Percentiles rank a stretch among this genome's conserved stretches.
Evolutionary conservation across 2,329 filamentous ascomycete genomes (phyloP).

Genomic region (Sporothrix humicola): DNA sequence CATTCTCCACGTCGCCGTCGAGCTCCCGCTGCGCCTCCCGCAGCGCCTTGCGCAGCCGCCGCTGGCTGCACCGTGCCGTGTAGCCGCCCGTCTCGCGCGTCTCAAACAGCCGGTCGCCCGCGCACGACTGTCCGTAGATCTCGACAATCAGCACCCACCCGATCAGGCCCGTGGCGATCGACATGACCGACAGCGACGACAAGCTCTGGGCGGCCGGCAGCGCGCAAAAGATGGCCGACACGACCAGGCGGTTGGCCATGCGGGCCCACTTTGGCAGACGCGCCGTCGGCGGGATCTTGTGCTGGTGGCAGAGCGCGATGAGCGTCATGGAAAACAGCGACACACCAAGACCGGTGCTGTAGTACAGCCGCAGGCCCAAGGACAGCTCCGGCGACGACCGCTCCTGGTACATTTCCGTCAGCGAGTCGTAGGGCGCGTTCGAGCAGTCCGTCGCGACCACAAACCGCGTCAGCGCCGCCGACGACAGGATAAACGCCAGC

Average conservation of each 20-base stretch:
- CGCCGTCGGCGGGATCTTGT: slow-evolving; percentile 57
- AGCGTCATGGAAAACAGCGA: slow-evolving; percentile 60
- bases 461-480: slow-evolving; percentile 62
- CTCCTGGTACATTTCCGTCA: slow-evolving; percentile 58
- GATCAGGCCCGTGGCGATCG: slow-evolving; percentile 52
- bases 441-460: slow-evolving; percentile 63
- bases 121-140: slow-evolving; percentile 56
- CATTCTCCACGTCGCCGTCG: slow-evolving; percentile 19
- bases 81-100: slow-evolving; percentile 49
- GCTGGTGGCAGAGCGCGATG: slow-evolving; percentile 61
- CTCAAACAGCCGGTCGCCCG: slow-evolving; percentile 52
- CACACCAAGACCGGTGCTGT: slow-evolving; percentile 65
- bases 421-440: slow-evolving; percentile 53
- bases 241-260: slow-evolving; percentile 55
- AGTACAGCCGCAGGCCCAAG: slow-evolving; percentile 64
- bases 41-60: slow-evolving; percentile 45
- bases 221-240: slow-evolving; percentile 60
- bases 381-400: slow-evolving; percentile 58
- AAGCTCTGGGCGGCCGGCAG: slow-evolving; percentile 58
- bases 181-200: slow-evolving; percentile 54
- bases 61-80: slow-evolving; percentile 50
- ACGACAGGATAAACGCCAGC: slow-evolving; percentile 66
- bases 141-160: slow-evolving; percentile 56
- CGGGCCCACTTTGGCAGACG: slow-evolving; percentile 59
- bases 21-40: slow-evolving; percentile 36